Evolutionary conservation across 2,329 filamentous ascomycete genomes (phyloP), one percentile per base, ranked within the genome.

Genomic region (Emmonsia crescens): DNA sequence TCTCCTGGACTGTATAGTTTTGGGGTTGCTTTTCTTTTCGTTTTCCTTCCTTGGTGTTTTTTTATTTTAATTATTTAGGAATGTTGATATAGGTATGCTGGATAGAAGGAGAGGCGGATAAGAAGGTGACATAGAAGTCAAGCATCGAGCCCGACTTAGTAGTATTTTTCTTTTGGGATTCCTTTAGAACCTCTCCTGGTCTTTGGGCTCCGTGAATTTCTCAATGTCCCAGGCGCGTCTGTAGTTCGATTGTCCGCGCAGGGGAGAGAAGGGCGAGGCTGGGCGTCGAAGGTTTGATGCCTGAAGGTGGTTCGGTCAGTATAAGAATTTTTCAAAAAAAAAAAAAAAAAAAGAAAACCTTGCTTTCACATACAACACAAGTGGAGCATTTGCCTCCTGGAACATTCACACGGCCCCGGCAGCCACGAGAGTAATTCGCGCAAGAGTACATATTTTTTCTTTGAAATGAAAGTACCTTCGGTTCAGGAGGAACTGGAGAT

Each of bases 381-480:
- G 78, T 76, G 42, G 71, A 64, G 67, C 77, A 79, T 67, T 76
- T 78, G 40, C 70, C 73, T 57, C 76, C 76, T 57, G 71, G 66
- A 44, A 70, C 69, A 65, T 78, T 78, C 63, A 73, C 75, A 62
- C 77, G 76, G 64, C 77, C 77, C 61, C 77, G 76, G 70, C 77
- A 79, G 55, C 77, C 77, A 58, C 77, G 76, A 61, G 76, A 75
- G 62, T 78, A 77, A 66, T 79, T 79, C 62, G 72, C 72, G 70
- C 77, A 79, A 36, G 77, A 79, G 71, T 74, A 79, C 77, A 79
- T n/a, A n/a, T 79, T 60, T 51, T 72, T 33, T 48, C 9, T 21
- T 16, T 12, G 14, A 31, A 29, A 12, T 9, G 24, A 31, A 10
- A 16, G 36, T 44, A 31, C 24, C 19, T 31, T 27, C 27, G 52